Evolutionary conservation across 2,329 filamentous ascomycete species (phyloP), one percentile per base, ranked within the genome.

Genomic region (Colletotrichum orchidophilum): DNA sequence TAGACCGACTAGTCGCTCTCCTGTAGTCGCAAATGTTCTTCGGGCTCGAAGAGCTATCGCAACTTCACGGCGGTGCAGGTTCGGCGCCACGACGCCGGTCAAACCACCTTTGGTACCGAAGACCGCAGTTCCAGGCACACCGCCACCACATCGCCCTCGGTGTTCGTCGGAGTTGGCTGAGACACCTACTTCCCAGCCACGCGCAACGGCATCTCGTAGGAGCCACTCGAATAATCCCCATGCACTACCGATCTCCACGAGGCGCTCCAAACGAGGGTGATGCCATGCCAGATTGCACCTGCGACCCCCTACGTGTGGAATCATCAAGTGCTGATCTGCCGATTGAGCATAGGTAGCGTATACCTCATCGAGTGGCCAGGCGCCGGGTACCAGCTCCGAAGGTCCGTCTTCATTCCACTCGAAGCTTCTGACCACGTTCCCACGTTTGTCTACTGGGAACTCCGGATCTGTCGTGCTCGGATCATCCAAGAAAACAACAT

Each of bases 191-290:
- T 77, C 77, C 77, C 78, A 81, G 11, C 79, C 80, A 1, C 79
- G 63, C 39, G 71, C 39, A 1, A 81, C 75, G 5, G 75, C 77
- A 57, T 80, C 78, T 13, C 74, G 75, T 2, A 81, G 70, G 12
- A 81, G 71, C 80, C 79, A 82, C 65, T 81, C 80, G 69, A 81
- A 79, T 42, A 75, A 63, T 1, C 79, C 79, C 80, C 80, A 82
- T 0, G 79, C 77, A 61, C 79, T 81, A 2, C 79, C 79, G 49
- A 82, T 79, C 68, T 82, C 79, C 2, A 81, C 42, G 0, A 82
- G 74, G 0, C 79, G 73, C 49, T 81, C 80, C n/a, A 82, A 74
- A 6, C 74, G 69, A 3, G 80, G 80, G 59, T 82, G 80, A 63
- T 82, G 79, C 80, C 80, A 81, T 0, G 76, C 76, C 8, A 81